Base-by-base conservation (phyloP, 768 basidiomycete species). In the Suillus alpinus region DNA sequence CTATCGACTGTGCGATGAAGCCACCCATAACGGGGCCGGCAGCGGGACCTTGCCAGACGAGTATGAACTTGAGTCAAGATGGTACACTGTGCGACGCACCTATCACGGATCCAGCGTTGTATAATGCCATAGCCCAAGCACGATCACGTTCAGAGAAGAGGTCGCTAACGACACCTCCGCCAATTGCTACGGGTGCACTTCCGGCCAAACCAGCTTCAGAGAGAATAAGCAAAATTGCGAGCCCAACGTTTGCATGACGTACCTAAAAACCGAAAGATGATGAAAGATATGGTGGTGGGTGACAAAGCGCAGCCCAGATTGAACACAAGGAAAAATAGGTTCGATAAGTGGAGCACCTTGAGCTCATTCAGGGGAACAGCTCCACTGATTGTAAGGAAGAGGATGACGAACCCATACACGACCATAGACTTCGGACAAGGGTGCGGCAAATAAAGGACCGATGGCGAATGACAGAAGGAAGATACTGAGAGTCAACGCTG, bases 261-360 rank as follows among this genome's bases (percentile, higher is more conserved):
- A 91, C 90, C 73, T 13, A 92, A 74, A 67, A 91, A 82, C 43
- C 89, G 87, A 71, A 92, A 87, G 6, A 67, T 84, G 34, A 91
- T 81, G 36, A 92, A 76, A 3, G 80, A 59, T 1, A 73, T 79
- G 3, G 79, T 78, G 10, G 70, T 83, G 2, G 88, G 87, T 8
- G 88, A 80, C 67, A 86, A 85, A 0, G 86, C 88, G 68, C 89
- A 91, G 18, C 32, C 32, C 4, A 32, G 32, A 32, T 32, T 32
- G 32, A 4, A 32, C 32, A 32, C 32, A 7, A 32, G 32, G 32
- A 32, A 32, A 6, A 32, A 6, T 5, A 32, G 32, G 32, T 32
- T 32, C 32, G 32, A 32, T 83, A 46, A 47, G 65, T 81, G 31
- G 73, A 74, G 49, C 86, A 79, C 46, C 81, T 68, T 50, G 83